Conservation (phyloP, 176 grass and related monocot genomes). For the Phoenix dactylifera region DNA sequence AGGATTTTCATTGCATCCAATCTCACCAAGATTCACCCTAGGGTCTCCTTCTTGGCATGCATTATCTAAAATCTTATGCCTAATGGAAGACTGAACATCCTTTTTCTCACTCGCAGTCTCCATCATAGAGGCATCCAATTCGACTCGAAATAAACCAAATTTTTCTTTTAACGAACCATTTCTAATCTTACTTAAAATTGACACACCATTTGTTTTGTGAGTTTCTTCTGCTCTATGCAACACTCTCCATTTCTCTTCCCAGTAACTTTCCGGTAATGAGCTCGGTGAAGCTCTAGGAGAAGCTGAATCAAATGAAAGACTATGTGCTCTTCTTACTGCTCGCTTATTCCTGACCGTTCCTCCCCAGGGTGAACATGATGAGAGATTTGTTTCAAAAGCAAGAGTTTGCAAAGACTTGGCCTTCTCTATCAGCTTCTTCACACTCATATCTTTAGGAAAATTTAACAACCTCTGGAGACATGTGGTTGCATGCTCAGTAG, state of each 20-base stretch:
- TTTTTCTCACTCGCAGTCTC: conserved; percentile 18
- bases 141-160: conserved; percentile 6
- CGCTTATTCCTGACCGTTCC: conserved; percentile 20
- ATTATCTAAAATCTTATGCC: conserved; percentile 16
- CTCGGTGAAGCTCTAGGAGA: conserved; percentile 21
- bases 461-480: conserved; percentile 83
- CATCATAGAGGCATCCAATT: conserved; percentile 10
- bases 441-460: conserved; percentile 59
- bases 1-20: conserved; percentile 14
- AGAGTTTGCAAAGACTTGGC: conserved; percentile 63
- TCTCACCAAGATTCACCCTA: too few species aligned
- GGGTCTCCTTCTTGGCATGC: too few species aligned
- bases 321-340: conserved; percentile 1
- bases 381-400: conserved; percentile 63
- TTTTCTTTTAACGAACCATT: conserved; percentile 42
- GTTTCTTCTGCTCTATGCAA: conserved; percentile 39
- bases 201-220: conserved; percentile 16
- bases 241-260: conserved; percentile 94
- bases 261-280: conserved; percentile 32
- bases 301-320: conserved; percentile 4
- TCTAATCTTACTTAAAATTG: conserved; percentile 28
- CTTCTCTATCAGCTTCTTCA: conserved; percentile 81
- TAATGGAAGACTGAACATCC: conserved; percentile 18
- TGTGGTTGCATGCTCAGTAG: conserved; percentile 82
- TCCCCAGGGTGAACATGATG: conserved; percentile 36